phyloP scores from a whole-genome alignment of 257 asterid species.

The Nicotiana attenuata region DNA sequence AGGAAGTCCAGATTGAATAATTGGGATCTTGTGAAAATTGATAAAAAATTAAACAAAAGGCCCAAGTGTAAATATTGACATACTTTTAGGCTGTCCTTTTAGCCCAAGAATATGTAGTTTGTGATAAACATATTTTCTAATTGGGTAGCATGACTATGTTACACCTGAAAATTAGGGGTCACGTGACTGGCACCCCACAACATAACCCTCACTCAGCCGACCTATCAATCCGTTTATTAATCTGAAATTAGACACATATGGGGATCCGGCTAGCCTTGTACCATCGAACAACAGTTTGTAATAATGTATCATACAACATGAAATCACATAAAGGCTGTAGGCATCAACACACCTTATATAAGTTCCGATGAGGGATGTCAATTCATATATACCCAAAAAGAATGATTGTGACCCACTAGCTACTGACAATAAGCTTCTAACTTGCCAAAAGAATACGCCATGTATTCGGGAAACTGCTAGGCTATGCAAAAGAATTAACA shows the following conservation, averaged over 20 bases:
- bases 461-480: too few species aligned
- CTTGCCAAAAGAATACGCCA: too few species aligned
- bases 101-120: background rate
- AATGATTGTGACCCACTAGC: too few species aligned
- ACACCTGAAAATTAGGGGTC: background rate
- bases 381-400: too few species aligned
- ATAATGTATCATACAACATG: too few species aligned
- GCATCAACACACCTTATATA: too few species aligned
- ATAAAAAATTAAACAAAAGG: background rate
- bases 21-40: constrained; percentile 2
- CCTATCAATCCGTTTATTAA: background rate
- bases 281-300: background rate
- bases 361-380: too few species aligned
- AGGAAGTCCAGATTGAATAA: background rate
- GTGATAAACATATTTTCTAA: background rate
- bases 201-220: background rate
- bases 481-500: too few species aligned
- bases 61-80: background rate
- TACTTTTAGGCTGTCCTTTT: background rate
- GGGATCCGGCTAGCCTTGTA: background rate
- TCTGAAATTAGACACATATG: background rate
- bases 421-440: too few species aligned
- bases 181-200: background rate
- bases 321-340: too few species aligned
- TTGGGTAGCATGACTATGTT: background rate